Base-by-base conservation (phyloP, 805 yeast genomes). In the Candida vaughaniae region DNA sequence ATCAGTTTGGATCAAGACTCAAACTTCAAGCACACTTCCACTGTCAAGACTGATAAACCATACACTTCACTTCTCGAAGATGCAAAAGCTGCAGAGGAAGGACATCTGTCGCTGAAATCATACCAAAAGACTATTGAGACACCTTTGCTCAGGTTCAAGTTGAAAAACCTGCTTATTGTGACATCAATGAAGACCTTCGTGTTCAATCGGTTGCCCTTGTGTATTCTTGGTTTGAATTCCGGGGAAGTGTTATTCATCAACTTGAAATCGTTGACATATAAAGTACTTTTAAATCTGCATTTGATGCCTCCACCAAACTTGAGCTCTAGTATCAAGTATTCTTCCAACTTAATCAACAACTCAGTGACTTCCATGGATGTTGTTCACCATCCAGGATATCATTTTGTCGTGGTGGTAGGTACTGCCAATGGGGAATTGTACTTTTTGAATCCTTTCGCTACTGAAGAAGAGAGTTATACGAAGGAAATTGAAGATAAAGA, bases 201-300 rank as follows among this genome's bases (percentile, higher is more conserved):
- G 16, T 36, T 51, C 3, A 29, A 52, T 6, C 46, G 51, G 19
- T 62, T 62, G 25, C 59, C 83, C 6, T 80, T 80, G 35, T 63
- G 80, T 5, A 58, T 78, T 2, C 45, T 81, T 14, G 93, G 91
- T 1, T 73, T 79, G 43, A 75, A 81, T 14, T 60, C 79, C 1
- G 88, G 91, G n/a, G 87, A 80, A 47, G 55, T 84, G 2, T 44
- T 83, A 5, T 70, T 87, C 72, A 43, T 80, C 23, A 84, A 82
- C 45, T 73, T 82, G 53, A 41, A 54, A 57, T 40, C 69, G 60
- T 45, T 65, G 52, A 41, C 63, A 53, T 45, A 69, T 77, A 33
- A 75, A 68, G 28, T 61, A 55, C 33, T 74, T 69, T 16, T 33
- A 4, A 9, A 22, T 18, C 11, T 10, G 8, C 12, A 9, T 18